Evolutionary conservation across 148 eudicot genomes (phyloP), one percentile per base, ranked within the genome.

Genomic region (Vaccinium macrocarpon): DNA sequence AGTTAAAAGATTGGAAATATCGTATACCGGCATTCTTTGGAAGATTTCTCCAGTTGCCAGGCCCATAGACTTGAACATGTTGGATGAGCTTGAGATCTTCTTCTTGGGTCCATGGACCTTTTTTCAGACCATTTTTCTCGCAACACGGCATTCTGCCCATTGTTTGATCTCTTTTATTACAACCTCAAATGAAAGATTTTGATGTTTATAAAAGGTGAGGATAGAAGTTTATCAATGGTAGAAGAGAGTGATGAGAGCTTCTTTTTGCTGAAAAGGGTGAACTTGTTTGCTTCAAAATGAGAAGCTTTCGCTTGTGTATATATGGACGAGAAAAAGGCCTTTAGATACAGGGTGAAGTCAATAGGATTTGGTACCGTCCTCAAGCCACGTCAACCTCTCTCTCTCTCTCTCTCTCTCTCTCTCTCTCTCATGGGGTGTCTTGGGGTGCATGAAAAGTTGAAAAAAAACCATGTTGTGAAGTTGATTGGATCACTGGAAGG

Each of bases 111-210:
- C 99, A 96, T 62, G 99, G 98, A 35, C 99, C 99, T 51, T 93
- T 96, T 82, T 96, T 96, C 42, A 94, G 87, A 27, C 98, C 99
- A 88, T 91, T 92, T 86, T 93, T 96, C 23, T 96, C 99, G 90
- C 99, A 96, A 83, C 99, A 94, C 80, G 99, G 99, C 76, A 95
- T 75, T 94, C 99, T 93, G 29, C 98, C 99, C 99, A 96, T 68
- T 29, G 73, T 2, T 68, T 29, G 14, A 64, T 23, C 68, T 64
- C 32, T 13, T 62, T 10, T 62, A 8, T 29, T 11, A 12, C 0
- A 27, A 27, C 73, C 73, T 29, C 42, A 68, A 68, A 68, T 14
- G 19, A 25, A 68, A 29, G 73, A 68, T 68, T 68, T 27, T 5
- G 29, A 23, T 64, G 29, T 10, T 23, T 64, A 3, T 2, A 50